These are phyloP conservation scores for Cladosporium phlei DNA, from an alignment of 2,329 filamentous ascomycete species.

Conservation along the genomic window DNA sequence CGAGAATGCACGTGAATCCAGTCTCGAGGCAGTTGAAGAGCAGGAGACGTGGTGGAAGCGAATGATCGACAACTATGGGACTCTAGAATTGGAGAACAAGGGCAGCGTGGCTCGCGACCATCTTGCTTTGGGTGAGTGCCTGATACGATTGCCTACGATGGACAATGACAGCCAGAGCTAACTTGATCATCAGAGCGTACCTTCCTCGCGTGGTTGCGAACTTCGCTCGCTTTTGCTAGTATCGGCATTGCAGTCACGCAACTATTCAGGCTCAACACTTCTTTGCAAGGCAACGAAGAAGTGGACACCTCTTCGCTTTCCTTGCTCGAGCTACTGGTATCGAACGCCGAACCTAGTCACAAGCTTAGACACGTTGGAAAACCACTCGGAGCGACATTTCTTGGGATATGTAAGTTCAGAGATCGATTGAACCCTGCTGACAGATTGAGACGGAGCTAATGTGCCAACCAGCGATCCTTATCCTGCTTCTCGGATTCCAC, in stretches of 20 bases:
- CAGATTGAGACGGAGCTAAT: too few species aligned
- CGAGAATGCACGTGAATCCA: constrained; percentile 3
- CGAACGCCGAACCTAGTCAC: constrained; percentile 9
- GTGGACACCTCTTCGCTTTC: constrained; percentile 11
- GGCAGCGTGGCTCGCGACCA: constrained; percentile 79
- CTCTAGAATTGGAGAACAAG: constrained; percentile 77
- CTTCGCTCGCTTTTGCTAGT: constrained; percentile 72
- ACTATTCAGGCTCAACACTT: constrained; percentile 75
- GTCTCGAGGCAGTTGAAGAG: constrained; percentile 20
- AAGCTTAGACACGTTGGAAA: constrained; percentile 57
- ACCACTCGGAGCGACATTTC: constrained; percentile 70
- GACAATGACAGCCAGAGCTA: constrained; percentile 1
- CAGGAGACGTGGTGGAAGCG: constrained; percentile 49
- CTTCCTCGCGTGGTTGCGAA: constrained; percentile 80
- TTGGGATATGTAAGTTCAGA: constrained; percentile 56
- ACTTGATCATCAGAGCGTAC: constrained; percentile 61
- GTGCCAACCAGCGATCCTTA: constrained; percentile 56
- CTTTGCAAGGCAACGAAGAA: constrained; percentile 38
- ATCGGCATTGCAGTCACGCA: constrained; percentile 82
- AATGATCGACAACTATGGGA: constrained; percentile 56
- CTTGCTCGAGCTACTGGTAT: constrained; percentile 7
- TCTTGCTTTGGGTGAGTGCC: constrained; percentile 63
- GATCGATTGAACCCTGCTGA: too few species aligned
- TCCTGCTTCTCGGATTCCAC: constrained; percentile 71
- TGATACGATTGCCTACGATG: neutral